These are phyloP conservation scores for Alternaria gansuensis DNA, from an alignment of 2,329 filamentous ascomycete species.

Conservation along the genomic window DNA sequence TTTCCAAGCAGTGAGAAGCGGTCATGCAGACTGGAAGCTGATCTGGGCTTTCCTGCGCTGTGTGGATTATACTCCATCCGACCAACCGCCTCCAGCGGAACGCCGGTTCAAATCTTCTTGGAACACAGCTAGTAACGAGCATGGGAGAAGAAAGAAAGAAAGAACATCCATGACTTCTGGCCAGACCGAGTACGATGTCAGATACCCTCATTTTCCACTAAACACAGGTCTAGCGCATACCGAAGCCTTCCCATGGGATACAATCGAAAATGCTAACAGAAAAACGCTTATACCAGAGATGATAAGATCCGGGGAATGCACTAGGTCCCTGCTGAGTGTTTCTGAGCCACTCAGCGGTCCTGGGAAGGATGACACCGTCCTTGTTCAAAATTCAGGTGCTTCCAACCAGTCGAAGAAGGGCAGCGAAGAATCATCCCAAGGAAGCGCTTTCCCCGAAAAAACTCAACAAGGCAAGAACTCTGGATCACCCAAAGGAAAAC, in stretches of 20 bases:
- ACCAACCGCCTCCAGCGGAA: not conserved
- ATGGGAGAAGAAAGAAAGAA: not conserved
- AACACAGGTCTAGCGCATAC: not conserved
- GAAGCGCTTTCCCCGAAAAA: not conserved
- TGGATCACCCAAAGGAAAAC: not conserved
- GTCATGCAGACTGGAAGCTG: slow-evolving; percentile 27
- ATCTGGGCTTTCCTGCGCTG: slow-evolving; percentile 28
- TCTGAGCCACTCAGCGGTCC: no score
- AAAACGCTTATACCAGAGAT: not conserved
- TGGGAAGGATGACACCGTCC: no score
- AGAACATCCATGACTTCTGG: not conserved
- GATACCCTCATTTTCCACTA: not conserved
- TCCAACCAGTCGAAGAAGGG: not conserved
- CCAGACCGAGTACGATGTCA: not conserved
- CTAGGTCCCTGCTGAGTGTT: not conserved
- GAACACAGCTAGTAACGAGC: not conserved
- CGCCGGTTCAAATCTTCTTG: slow-evolving; percentile 6
- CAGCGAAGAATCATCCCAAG: not conserved
- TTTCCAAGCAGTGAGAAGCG: not conserved
- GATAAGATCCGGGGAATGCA: not conserved
- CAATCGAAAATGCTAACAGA: not conserved
- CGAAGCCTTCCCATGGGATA: slow-evolving; percentile 2
- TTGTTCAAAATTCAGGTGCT: not conserved
- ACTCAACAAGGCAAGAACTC: not conserved
- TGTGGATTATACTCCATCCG: slow-evolving; percentile 10